Percentiles rank a stretch among this genome's conserved stretches.
Conservation (phyloP, 2,329 filamentous ascomycete species). For the Pyrenophora seminiperda region DNA sequence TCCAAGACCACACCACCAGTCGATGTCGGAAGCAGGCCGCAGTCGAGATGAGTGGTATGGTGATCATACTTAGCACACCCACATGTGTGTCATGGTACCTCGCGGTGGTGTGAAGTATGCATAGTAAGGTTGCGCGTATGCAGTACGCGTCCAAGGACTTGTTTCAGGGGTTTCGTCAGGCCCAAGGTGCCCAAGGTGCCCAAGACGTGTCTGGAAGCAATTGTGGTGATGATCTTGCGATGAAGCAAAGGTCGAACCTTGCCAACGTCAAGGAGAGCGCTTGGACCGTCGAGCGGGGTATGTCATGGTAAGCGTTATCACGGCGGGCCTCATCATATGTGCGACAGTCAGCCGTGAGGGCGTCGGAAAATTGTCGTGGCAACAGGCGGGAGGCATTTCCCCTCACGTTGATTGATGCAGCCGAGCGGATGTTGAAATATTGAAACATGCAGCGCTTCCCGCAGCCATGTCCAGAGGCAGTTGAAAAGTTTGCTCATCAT, state of each 20-base stretch:
- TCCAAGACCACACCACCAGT: neutral
- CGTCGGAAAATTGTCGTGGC: slow-evolving; percentile 19
- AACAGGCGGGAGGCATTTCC: slow-evolving; percentile 8
- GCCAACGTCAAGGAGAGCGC: slow-evolving; percentile 22
- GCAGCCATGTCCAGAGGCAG: slow-evolving; percentile 28
- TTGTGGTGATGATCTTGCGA: slow-evolving; percentile 21
- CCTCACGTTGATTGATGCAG: slow-evolving; percentile 15
- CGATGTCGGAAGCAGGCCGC: neutral
- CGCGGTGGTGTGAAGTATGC: slow-evolving; percentile 9
- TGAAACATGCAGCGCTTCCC: slow-evolving; percentile 34
- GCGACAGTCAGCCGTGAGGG: slow-evolving; percentile 20
- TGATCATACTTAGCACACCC: slow-evolving; percentile 1
- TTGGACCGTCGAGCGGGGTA: slow-evolving; percentile 31
- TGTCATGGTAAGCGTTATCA: slow-evolving; percentile 24
- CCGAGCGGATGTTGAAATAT: slow-evolving; percentile 24
- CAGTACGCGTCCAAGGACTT: slow-evolving; percentile 16
- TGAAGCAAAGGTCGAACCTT: slow-evolving; percentile 29
- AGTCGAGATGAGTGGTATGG: slow-evolving; percentile 3
- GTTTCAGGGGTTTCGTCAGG: slow-evolving; percentile 11
- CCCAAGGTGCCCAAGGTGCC: slow-evolving; percentile 7
- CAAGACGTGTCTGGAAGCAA: slow-evolving; percentile 16
- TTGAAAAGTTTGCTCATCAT: slow-evolving; percentile 40
- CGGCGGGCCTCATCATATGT: slow-evolving; percentile 25
- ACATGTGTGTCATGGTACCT: slow-evolving; percentile 12
- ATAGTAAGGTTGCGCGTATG: slow-evolving; percentile 10